Base-by-base conservation (phyloP, 139 green algal genomes). In the Yamagishiella unicocca region DNA sequence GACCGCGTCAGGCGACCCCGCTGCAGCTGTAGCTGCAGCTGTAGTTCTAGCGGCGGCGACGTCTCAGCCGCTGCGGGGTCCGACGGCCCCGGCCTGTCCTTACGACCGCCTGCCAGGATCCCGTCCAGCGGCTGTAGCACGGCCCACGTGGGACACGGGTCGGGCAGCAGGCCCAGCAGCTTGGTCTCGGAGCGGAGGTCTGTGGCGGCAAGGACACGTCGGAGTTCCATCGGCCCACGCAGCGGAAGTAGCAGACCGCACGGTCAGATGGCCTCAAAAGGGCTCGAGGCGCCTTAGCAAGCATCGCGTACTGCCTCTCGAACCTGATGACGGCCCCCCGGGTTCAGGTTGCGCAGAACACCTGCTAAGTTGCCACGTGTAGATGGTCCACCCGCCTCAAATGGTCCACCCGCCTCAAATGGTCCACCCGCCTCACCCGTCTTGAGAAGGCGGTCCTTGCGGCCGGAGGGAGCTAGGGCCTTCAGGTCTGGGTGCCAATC, bases 141-240 rank as follows among this genome's bases (percentile, higher is more conserved):
- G 0, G 45, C 81, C 81, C 81, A 87, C 22, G 45, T 66, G 67
- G 25, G 14, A 7, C 45, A 50, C n/a, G 46, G 64, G 22, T 87
- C 81, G 0, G 43, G 31, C 46, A 87, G 64, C 25, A 87, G 31
- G 2, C 81, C 81, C 24, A 87, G 66, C 19, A 87, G 64, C 27
- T 53, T 24, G n/a, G 21, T 6, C 0, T 37, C 24, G 10, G 14
- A 29, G 14, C 43, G 62, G 2, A 76, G 64, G 22, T 64, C 43
- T 77, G 80, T 1, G 14, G 70, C 6, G 19, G 58, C 50, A 58
- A 12, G 50, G 50, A 58, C 50, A 37, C 25, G 17, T n/a, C n/a
- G n/a, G n/a, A n/a, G n/a, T n/a, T n/a, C n/a, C n/a, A n/a, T n/a
- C n/a, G n/a, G n/a, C n/a, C n/a, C n/a, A n/a, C n/a, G n/a, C n/a